phyloP scores from a whole-genome alignment of 495 filamentous ascomycete species.

The Aspergillus baeticus region DNA sequence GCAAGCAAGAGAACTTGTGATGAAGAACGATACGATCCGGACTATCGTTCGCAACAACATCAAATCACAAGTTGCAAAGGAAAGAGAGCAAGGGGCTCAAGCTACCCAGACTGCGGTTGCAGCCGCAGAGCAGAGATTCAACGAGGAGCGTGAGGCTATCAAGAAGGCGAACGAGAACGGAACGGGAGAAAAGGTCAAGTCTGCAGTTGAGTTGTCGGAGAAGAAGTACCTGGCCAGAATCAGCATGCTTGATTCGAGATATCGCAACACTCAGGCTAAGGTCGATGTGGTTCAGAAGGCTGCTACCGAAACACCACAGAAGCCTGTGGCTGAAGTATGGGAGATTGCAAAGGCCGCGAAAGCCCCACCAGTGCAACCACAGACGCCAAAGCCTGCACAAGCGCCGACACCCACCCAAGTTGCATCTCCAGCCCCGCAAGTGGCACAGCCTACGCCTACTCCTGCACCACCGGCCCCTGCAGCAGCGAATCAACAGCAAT shows the following conservation, averaged over 20 bases:
- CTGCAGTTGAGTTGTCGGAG: conserved; percentile 43
- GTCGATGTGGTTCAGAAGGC: conserved; percentile 75
- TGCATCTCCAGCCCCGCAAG: conserved; percentile 25
- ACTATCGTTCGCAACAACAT: conserved; percentile 69
- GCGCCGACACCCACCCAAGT: conserved; percentile 30
- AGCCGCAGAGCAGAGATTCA: conserved; percentile 49
- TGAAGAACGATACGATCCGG: conserved; percentile 62
- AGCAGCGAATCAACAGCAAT: conserved; percentile 14
- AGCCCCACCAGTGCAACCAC: conserved; percentile 45
- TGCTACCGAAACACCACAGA: conserved; percentile 77
- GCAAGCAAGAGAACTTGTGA: conserved; percentile 63
- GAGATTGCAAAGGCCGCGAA: conserved; percentile 71
- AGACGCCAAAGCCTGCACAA: conserved; percentile 32
- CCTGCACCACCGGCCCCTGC: conserved; percentile 12
- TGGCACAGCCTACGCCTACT: conserved; percentile 28
- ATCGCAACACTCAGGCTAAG: conserved; percentile 64
- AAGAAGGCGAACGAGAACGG: conserved; percentile 52
- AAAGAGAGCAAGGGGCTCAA: conserved; percentile 55
- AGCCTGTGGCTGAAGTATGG: conserved; percentile 82
- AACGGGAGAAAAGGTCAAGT: conserved; percentile 42
- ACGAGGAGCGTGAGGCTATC: conserved; percentile 59
- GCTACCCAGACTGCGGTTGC: conserved; percentile 30
- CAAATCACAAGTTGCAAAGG: conserved; percentile 51
- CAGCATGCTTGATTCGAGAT: conserved; percentile 77
- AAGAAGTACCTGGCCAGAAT: conserved; percentile 69